Base-by-base conservation (phyloP, 352 stramenopile species). In the Pythium diclinum region DNA sequence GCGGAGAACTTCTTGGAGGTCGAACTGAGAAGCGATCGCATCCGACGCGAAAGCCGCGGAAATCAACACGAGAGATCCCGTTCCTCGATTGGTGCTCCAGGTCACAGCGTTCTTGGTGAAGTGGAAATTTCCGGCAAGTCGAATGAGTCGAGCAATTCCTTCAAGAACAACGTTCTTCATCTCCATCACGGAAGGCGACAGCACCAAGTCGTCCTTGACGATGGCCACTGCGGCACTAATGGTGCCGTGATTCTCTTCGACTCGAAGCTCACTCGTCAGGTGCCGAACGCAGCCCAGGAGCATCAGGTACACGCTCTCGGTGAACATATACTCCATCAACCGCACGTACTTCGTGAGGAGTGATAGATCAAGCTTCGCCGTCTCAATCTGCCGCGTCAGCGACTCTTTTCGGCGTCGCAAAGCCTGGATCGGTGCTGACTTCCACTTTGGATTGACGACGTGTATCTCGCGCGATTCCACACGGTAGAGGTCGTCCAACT, bases 291-390 rank as follows among this genome's bases (percentile, higher is more conserved):
- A 79, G 2, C 53, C 68, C 19, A 87, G 47, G 14, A 92, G 64
- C 83, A 92, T 90, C 28, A 78, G 51, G 57, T 90, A 89, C 9
- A 92, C 63, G 19, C 77, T 88, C 40, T 85, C 81, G 0, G 76
- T 73, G 61, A 87, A 92, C 73, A 90, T 85, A 53, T 90, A 92
- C 34, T 79, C 78, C 67, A 88, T 76, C 67, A 90, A 51, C 6
- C 75, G 76, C 38, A 92, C 74, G 40, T 83, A 87, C 11, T 68
- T 73, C 33, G 73, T 69, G 7, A 92, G 56, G 25, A 88, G 52
- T 17, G 59, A 52, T 56, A 87, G 66, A 47, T 92, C 83, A 17
- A 68, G 53, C 23, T 63, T 63, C 19, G 83, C 83, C 2, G 75
- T 74, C 13, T 84, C 63, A 33, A 78, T 73, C 68, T 88, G 76